Evolutionary conservation across 768 basidiomycete species (phyloP), one percentile per base, ranked within the genome.

Genomic region (Xerocomellus amylosporus): DNA sequence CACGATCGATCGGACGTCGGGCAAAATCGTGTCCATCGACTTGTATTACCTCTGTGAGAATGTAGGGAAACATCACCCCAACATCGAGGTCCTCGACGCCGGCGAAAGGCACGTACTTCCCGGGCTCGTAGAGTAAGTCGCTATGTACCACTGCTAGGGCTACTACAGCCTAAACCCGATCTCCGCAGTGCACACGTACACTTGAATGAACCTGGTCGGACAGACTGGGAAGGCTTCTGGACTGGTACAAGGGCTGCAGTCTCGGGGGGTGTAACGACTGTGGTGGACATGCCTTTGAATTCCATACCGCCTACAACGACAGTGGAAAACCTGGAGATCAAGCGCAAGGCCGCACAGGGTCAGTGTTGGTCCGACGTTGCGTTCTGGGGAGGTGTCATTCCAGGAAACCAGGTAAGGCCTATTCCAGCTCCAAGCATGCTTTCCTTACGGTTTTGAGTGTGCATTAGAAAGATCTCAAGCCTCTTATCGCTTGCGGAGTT

Each of bases 281-380:
- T 98, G 20, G 87, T 98, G 31, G 97, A 98, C 73, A 99, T 98
- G 96, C 97, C 96, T 3, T 77, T 99, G 51, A 98, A 99, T 71
- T 96, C 94, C 2, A 90, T 98, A 50, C 96, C 96, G 1, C 93
- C 97, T 0, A 98, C 97, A 1, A 95, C 93, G 2, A 94, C 92
- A 0, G 80, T 93, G 8, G 74, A 73, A 6, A 85, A 96, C 65
- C 78, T 98, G 9, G 72, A 82, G 43, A 62, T 74, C 26, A 98
- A 98, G 75, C 79, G 83, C 6, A 65, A 69, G 12, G 89, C 86
- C 1, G 92, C 96, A 3, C 63, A 70, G 46, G 84, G 82, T 3
- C 86, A 93, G 64, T 73, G 78, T 83, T 40, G 83, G 88, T 8
- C 92, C 89, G 72, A 85, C 90, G 37, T 73, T 87, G 74, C 80